Base-by-base conservation (phyloP, 2,329 filamentous ascomycete species). In the Stylonectria norvegica region DNA sequence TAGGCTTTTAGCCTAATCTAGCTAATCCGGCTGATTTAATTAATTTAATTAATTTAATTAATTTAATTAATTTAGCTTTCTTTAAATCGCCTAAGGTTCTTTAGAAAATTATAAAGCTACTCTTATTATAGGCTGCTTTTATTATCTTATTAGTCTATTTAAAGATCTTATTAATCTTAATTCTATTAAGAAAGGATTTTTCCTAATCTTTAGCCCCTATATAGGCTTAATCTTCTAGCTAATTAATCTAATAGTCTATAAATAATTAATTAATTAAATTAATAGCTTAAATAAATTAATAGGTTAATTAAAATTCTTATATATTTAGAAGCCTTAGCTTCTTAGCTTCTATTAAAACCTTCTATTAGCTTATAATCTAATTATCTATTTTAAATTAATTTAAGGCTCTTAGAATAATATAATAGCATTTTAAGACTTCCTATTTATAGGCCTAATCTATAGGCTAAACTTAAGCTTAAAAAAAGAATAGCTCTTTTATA, bases 161-260 rank as follows among this genome's bases (percentile, higher is more conserved):
- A 23, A 40, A 40, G 20, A 20, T 15, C 16, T 40, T 20, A 27
- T 31, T 40, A 11, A 38, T 38, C 18, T 33, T n/a, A 18, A 34
- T 25, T 16, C 37, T 23, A 19, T 40, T 7, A 28, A 23, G 37
- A 14, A 40, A 28, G 9, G 27, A 10, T 30, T 10, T 15, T 30
- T 30, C 27, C 27, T 14, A 30, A 14, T 30, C 14, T 10, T 9
- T 15, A 10, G 27, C 9, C 9, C 27, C 27, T 30, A 15, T 9
- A 10, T 15, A 15, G 27, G 27, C 4, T 34, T 23, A 10, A 20
- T 30, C 23, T 23, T n/a, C 23, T 33, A 34, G 22, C 22, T 15
- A 19, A 19, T 34, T 29, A n/a, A 23, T 20, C 32, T 11, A 43
- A 28, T 35, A 43, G 20, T 32, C 22, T 7, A 20, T 5, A 20